Percentiles rank a stretch among this genome's conserved stretches.
These are phyloP conservation scores for Sporobolomyces pararoseus DNA, from an alignment of 768 basidiomycete species.

Conservation along the genomic window DNA sequence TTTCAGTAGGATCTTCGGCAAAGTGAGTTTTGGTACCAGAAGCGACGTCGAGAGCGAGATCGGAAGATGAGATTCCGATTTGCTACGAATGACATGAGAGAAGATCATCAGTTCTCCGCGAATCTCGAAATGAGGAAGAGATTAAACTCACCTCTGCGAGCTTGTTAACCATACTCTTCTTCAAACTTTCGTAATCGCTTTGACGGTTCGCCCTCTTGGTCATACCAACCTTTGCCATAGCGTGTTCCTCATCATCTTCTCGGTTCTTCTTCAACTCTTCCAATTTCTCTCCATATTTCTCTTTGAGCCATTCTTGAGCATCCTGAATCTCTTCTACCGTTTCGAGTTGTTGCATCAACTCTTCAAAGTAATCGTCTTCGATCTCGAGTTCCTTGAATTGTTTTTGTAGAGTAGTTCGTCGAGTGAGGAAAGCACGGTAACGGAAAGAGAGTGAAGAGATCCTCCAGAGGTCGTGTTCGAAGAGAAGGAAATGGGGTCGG, in stretches of 20 bases:
- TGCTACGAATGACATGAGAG: conserved; percentile 58
- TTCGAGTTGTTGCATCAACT: conserved; percentile 53
- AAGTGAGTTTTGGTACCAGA: conserved; percentile 55
- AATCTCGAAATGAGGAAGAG: background rate
- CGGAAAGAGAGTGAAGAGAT: conserved; percentile 82
- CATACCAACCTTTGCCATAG: conserved; percentile 47
- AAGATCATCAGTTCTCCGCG: no score
- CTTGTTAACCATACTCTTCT: conserved; percentile 69
- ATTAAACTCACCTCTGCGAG: conserved; percentile 66
- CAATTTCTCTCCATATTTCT: conserved; percentile 75
- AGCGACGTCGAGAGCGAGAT: conserved; percentile 77
- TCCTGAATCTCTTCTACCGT: conserved; percentile 86
- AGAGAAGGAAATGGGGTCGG: conserved; percentile 58
- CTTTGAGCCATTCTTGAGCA: conserved; percentile 79
- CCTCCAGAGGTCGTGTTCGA: conserved; percentile 80
- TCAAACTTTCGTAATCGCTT: conserved; percentile 77
- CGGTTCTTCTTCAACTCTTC: conserved; percentile 56
- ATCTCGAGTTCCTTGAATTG: conserved; percentile 69
- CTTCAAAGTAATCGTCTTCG: conserved; percentile 48
- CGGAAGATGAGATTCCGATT: conserved; percentile 74
- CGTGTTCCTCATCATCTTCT: conserved; percentile 68
- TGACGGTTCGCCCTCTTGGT: conserved; percentile 74
- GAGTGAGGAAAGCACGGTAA: conserved; percentile 77
- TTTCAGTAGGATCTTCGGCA: conserved; percentile 73
- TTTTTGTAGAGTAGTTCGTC: conserved; percentile 61